Conservation (phyloP, 1,284 basidiomycete species). For the Ganoderma lingzhi region DNA sequence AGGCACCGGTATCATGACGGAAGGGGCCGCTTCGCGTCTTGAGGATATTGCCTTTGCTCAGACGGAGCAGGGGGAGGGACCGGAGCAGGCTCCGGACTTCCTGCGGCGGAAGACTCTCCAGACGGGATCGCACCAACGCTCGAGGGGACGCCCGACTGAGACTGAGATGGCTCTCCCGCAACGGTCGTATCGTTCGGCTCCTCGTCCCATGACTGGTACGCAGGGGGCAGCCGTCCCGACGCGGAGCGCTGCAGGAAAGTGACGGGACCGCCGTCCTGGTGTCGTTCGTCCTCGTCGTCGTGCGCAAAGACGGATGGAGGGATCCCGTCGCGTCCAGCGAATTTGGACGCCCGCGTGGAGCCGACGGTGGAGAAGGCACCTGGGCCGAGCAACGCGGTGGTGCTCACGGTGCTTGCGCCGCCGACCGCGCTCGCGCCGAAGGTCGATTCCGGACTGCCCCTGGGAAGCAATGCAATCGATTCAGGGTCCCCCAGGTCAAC, state of each 20-base stretch:
- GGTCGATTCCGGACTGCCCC: constrained; percentile 8
- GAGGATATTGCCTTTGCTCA: not conserved
- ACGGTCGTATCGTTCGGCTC: not conserved
- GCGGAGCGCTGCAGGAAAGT: constrained; percentile 25
- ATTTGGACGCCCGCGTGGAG: constrained; percentile 8
- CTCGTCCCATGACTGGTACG: constrained; percentile 31
- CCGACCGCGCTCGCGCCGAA: not conserved
- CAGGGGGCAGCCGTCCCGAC: constrained; percentile 31
- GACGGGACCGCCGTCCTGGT: constrained; percentile 29
- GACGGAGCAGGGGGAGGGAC: not conserved
- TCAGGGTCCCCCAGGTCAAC: constrained; percentile 1
- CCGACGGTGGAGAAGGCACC: not conserved
- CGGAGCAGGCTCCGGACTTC: not conserved
- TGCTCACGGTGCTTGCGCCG: not conserved
- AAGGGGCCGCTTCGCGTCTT: constrained; percentile 14
- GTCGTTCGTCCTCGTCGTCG: constrained; percentile 16
- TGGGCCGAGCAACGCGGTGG: not conserved
- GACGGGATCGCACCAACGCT: not conserved
- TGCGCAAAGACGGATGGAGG: not conserved
- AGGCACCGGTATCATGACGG: constrained; percentile 3
- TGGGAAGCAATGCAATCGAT: constrained; percentile 18
- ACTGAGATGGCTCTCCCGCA: not conserved
- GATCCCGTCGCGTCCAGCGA: not conserved
- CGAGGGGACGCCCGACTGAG: not conserved
- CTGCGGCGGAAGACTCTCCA: not conserved